These are phyloP conservation scores for Trichoderma cornu-damae DNA, from an alignment of 2,329 filamentous ascomycete genomes.

Conservation along the genomic window DNA sequence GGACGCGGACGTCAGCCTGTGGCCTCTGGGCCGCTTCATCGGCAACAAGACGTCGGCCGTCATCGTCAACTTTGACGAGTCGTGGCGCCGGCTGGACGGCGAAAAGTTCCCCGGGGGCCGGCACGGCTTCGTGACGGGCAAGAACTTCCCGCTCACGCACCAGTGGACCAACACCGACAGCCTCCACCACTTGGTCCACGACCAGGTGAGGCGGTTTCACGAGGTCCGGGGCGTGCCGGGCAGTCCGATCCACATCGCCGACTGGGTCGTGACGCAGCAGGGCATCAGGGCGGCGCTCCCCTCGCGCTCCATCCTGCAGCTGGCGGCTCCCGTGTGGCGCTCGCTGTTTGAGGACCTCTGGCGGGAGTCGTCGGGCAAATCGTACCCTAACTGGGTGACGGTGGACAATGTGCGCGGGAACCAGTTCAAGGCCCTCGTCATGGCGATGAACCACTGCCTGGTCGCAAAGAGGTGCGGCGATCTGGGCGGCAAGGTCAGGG, in stretches of 20 bases:
- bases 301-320: constrained; percentile 8
- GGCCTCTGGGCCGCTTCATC: constrained; percentile 28
- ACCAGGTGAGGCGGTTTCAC: constrained; percentile 24
- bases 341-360: constrained; percentile 26
- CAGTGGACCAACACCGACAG: constrained; percentile 25
- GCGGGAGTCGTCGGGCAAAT: constrained; percentile 21
- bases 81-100: constrained; percentile 22
- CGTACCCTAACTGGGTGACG: constrained; percentile 34
- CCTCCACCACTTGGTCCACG: constrained; percentile 15
- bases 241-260: constrained; percentile 23
- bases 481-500: constrained; percentile 23
- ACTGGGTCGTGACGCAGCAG: constrained; percentile 28
- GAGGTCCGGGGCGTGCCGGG: constrained; percentile 17
- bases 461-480: constrained; percentile 26
- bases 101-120: constrained; percentile 25
- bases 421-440: constrained; percentile 26
- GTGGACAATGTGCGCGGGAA: constrained; percentile 28
- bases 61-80: constrained; percentile 27
- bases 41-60: constrained; percentile 25
- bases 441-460: constrained; percentile 31
- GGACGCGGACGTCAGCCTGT: constrained; percentile 25
- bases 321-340: constrained; percentile 22
- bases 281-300: constrained; percentile 7
- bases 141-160: constrained; percentile 25
- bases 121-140: constrained; percentile 28